phyloP scores from a whole-genome alignment of 768 basidiomycete genomes.

The Podaxis rugospora region DNA sequence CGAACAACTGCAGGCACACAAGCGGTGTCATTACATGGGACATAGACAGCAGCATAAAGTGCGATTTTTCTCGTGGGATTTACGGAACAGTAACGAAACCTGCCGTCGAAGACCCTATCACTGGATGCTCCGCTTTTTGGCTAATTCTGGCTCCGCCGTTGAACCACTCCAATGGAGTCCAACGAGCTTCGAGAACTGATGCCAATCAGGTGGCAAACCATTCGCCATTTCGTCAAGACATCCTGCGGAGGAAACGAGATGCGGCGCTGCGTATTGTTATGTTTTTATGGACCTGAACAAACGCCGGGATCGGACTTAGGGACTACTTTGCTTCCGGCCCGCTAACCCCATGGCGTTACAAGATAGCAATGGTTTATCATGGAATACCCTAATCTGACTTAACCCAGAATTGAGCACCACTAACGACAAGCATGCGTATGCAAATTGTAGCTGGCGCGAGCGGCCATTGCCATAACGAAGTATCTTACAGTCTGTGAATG shows the following conservation, averaged over 20 bases:
- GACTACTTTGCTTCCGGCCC: neutral
- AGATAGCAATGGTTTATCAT: neutral
- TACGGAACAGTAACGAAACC: neutral
- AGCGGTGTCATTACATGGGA: neutral
- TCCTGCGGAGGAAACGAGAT: neutral
- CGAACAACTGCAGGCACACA: neutral
- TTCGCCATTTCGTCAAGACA: neutral
- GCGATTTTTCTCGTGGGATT: neutral
- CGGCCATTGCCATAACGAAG: too few relatives aligned
- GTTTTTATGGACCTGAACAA: too few relatives aligned
- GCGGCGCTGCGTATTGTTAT: too few relatives aligned
- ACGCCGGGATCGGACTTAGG: slow-evolving; percentile 1
- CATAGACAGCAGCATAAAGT: neutral
- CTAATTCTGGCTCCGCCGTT: neutral
- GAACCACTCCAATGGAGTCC: neutral
- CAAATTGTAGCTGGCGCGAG: too few relatives aligned
- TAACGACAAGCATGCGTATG: too few relatives aligned
- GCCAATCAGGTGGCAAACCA: neutral
- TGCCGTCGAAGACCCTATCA: neutral
- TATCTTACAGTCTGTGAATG: too few relatives aligned
- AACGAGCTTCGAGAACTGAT: neutral
- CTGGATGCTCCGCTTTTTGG: neutral
- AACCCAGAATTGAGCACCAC: too few relatives aligned
- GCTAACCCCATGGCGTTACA: neutral
- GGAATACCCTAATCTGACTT: neutral